A percentile compares a stretch with the other conserved stretches of the same genome.
Evolutionary conservation across 2,329 filamentous ascomycete species (phyloP).

Genomic region (Magnaporthiopsis incrustans): DNA sequence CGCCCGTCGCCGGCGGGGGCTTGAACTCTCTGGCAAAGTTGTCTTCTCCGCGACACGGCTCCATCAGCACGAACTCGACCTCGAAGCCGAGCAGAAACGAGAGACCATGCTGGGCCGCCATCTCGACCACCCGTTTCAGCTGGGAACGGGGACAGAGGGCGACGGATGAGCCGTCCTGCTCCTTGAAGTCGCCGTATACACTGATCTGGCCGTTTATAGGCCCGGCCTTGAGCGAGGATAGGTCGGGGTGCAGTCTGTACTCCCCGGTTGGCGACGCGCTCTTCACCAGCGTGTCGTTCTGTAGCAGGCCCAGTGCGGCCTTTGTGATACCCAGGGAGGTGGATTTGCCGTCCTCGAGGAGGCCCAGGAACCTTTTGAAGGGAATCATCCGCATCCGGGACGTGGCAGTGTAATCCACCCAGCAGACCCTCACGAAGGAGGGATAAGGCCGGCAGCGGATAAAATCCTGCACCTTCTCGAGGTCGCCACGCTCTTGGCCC

Average conservation of each 20-base stretch:
- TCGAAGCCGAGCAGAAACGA: constrained; percentile 69
- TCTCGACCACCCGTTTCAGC: constrained; percentile 45
- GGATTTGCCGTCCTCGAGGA: constrained; percentile 36
- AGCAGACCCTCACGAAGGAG: constrained; percentile 67
- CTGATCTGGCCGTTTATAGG: constrained; percentile 54
- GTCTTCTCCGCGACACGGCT: constrained; percentile 14
- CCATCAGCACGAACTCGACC: constrained; percentile 69
- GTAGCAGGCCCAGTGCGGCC: constrained; percentile 57
- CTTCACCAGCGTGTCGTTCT: constrained; percentile 52
- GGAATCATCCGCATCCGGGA: constrained; percentile 61
- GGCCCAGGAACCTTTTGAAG: constrained; percentile 43
- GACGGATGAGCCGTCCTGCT: constrained; percentile 42
- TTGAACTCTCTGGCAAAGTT: constrained; percentile 17
- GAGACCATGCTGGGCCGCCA: constrained; percentile 43
- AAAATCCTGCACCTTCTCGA: constrained; percentile 31
- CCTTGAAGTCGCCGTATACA: constrained; percentile 58
- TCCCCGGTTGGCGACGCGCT: constrained; percentile 52
- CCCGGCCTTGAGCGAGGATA: constrained; percentile 51
- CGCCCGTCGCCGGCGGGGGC: constrained; percentile 39
- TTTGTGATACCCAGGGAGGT: constrained; percentile 47
- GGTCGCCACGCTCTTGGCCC: constrained; percentile 20
- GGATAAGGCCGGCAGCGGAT: constrained; percentile 39
- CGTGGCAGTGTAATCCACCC: constrained; percentile 69
- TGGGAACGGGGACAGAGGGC: constrained; percentile 57
- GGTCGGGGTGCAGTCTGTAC: constrained; percentile 59